Conservation (phyloP, 345 rosid genomes). For the Euclidium syriacum region DNA sequence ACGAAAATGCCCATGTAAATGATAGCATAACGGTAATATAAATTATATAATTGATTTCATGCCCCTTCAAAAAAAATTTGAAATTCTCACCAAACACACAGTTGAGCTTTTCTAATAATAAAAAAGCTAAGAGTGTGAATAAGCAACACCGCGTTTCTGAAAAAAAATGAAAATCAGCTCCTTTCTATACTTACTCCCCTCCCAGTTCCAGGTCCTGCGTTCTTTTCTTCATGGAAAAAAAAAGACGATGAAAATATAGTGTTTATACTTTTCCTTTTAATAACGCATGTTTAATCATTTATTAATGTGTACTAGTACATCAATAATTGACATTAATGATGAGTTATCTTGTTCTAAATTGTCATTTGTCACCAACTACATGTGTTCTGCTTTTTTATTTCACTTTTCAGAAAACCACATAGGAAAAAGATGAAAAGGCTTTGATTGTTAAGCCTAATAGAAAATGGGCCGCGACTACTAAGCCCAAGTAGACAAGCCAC, state of each 20-base stretch:
- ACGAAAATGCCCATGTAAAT: too few species aligned
- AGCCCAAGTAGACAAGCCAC: background rate
- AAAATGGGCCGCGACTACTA: background rate
- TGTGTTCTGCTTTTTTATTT: background rate
- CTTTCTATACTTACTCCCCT: too few species aligned
- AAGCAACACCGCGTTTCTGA: background rate
- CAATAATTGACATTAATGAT: background rate
- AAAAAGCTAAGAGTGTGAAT: constrained; percentile 3
- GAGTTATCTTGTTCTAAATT: background rate
- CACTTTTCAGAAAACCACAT: background rate
- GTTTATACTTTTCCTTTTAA: background rate
- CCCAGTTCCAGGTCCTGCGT: too few species aligned
- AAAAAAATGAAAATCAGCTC: background rate
- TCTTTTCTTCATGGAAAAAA: too few species aligned
- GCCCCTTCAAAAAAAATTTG: too few species aligned
- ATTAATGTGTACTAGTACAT: background rate
- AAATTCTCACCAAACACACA: constrained; percentile 1
- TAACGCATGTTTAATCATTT: background rate
- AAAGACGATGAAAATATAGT: background rate
- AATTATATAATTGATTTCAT: too few species aligned
- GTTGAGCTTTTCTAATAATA: background rate
- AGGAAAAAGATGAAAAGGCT: background rate
- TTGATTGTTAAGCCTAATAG: constrained; percentile 2
- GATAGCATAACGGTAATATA: too few species aligned
- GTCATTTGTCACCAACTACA: background rate